Percentiles rank a stretch among this genome's conserved stretches.
These are phyloP conservation scores for Mariannaea sp. DNA, from an alignment of 2,329 filamentous ascomycete genomes.

Conservation along the genomic window DNA sequence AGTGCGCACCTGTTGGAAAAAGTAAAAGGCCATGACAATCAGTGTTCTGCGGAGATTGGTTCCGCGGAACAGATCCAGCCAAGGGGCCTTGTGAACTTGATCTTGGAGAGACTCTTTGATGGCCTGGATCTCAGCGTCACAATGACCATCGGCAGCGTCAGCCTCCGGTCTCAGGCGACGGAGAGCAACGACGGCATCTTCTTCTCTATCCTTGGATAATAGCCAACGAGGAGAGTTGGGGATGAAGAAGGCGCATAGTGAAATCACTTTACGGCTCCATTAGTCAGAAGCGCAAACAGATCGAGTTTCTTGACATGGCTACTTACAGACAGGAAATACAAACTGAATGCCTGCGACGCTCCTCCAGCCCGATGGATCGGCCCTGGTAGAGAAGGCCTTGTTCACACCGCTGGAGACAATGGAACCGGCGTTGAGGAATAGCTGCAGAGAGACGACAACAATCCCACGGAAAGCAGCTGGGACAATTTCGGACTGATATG, in stretches of 20 bases:
- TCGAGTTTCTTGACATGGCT: too few species aligned
- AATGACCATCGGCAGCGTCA: slow-evolving; percentile 5
- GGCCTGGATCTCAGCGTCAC: slow-evolving; percentile 6
- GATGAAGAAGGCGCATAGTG: slow-evolving; percentile 13
- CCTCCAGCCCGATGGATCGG: slow-evolving; percentile 7
- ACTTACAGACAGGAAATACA: slow-evolving; percentile 5
- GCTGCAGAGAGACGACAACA: slow-evolving; percentile 14
- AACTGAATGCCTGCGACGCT: slow-evolving; percentile 14
- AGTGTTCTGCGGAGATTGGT: slow-evolving; percentile 1
- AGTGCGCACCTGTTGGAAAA: slow-evolving; percentile 17
- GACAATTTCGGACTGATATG: slow-evolving; percentile 16
- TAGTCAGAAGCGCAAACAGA: background rate
- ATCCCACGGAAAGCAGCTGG: slow-evolving; percentile 15
- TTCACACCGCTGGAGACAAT: slow-evolving; percentile 10
- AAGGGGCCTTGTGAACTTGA: slow-evolving; percentile 13
- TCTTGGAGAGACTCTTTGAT: slow-evolving; percentile 14
- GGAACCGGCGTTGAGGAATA: slow-evolving; percentile 13
- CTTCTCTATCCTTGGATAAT: slow-evolving; percentile 7
- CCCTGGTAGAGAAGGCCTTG: slow-evolving; percentile 11
- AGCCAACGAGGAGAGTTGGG: slow-evolving; percentile 17
- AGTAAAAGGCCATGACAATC: slow-evolving; percentile 10
- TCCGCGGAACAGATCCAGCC: slow-evolving; percentile 4
- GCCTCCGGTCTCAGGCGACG: slow-evolving; percentile 4
- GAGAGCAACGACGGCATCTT: slow-evolving; percentile 4
- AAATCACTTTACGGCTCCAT: background rate